Evolutionary conservation across 768 basidiomycete genomes (phyloP).

Genomic region (Rhodosporidiobolus sp.): DNA sequence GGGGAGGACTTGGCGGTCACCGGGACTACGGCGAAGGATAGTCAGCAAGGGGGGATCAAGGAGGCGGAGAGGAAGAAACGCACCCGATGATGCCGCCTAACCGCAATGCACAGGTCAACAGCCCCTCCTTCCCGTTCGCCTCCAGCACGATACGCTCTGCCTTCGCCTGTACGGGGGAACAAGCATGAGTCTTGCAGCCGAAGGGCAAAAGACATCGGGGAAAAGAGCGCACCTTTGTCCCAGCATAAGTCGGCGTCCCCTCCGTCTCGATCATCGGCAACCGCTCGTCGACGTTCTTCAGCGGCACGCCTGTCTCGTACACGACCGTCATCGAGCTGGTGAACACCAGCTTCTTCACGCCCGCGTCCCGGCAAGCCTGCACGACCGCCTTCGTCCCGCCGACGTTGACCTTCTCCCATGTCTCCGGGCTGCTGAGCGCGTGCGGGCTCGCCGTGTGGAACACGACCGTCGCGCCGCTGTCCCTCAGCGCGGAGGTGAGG

Average conservation of each 20-base stretch:
- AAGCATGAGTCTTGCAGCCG: no score
- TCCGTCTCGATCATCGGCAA: constrained; percentile 59
- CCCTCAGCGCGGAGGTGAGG: constrained; percentile 68
- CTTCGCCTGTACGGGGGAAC: constrained; percentile 53
- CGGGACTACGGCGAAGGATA: constrained; percentile 60
- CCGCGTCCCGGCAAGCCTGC: constrained; percentile 66
- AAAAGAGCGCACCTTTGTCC: constrained; percentile 61
- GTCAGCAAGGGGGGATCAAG: neutral
- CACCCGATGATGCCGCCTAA: constrained; percentile 95
- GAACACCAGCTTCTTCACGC: constrained; percentile 83
- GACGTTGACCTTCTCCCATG: constrained; percentile 91
- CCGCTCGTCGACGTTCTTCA: constrained; percentile 84
- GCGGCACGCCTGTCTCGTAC: constrained; percentile 67
- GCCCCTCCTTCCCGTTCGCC: constrained; percentile 78
- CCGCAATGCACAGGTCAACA: constrained; percentile 82
- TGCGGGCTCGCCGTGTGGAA: constrained; percentile 88
- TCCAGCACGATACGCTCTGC: constrained; percentile 77
- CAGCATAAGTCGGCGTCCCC: constrained; percentile 83
- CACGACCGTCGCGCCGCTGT: constrained; percentile 76
- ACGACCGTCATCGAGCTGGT: constrained; percentile 90
- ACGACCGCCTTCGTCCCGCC: constrained; percentile 82
- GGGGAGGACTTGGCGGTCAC: constrained; percentile 79
- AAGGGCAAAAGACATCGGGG: neutral
- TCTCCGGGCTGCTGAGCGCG: constrained; percentile 55
- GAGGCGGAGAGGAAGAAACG: constrained; percentile 38